Conservation (phyloP, 148 eudicot genomes). For the Simmondsia chinensis region DNA sequence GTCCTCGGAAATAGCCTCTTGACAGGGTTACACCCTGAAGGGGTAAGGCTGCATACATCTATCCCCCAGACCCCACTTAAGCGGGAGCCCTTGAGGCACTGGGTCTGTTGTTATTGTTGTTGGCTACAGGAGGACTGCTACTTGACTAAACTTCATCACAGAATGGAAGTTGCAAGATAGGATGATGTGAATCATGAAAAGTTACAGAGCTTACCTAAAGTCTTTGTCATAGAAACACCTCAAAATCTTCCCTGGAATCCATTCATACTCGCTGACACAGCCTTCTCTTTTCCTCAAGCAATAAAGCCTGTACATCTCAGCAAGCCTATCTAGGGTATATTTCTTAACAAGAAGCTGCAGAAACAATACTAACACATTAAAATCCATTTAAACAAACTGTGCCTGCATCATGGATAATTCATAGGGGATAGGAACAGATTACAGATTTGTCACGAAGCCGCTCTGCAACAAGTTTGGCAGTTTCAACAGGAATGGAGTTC, state of each 20-base stretch:
- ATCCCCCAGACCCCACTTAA: no score
- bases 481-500: slow-evolving; percentile 62
- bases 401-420: slow-evolving; percentile 4
- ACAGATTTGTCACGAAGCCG: slow-evolving; percentile 97
- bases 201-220: slow-evolving; percentile 49
- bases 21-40: no score
- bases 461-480: slow-evolving; percentile 74
- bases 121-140: no score
- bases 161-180: no score
- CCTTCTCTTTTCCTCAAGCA: slow-evolving; percentile 38
- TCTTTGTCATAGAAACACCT: slow-evolving; percentile 94
- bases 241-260: slow-evolving; percentile 92
- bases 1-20: no score
- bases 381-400: background rate
- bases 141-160: no score
- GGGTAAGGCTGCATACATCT: no score
- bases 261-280: slow-evolving; percentile 41
- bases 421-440: slow-evolving; percentile 3
- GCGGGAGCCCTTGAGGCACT: no score
- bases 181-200: background rate
- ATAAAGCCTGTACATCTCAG: slow-evolving; percentile 58
- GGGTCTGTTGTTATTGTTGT: no score
- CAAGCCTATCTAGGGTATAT: slow-evolving; percentile 85
- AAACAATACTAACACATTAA: slow-evolving; percentile 6
- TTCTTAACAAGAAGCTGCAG: slow-evolving; percentile 79